Percentiles rank a stretch among this genome's conserved stretches.
Conservation (phyloP, 176 grass and related monocot species). For the Oryza brachyantha region DNA sequence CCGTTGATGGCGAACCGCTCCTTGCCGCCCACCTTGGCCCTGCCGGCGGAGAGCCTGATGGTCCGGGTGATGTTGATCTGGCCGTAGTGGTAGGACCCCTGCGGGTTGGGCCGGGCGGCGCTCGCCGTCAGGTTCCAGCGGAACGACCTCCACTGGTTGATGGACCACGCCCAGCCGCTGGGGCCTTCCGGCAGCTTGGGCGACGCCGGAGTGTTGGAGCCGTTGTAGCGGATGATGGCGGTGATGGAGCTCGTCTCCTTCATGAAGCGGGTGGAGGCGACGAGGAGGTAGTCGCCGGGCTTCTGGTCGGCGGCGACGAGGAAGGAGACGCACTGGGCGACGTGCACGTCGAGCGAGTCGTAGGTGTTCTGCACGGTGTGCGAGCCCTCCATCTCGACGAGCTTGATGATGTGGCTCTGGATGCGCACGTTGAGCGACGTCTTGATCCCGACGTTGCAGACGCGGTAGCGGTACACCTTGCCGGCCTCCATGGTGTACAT, state of each 20-base stretch:
- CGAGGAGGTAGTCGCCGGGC: slow-evolving; percentile 68
- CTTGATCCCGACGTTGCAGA: slow-evolving; percentile 89
- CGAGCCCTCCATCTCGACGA: slow-evolving; percentile 92
- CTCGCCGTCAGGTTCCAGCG: slow-evolving; percentile 95
- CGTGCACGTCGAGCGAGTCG: slow-evolving; percentile 70
- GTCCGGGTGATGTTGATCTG: slow-evolving; percentile 93
- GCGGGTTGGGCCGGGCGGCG: slow-evolving; percentile 90
- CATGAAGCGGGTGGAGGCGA: slow-evolving; percentile 76
- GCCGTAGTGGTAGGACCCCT: slow-evolving; percentile 98
- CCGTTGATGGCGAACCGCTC: slow-evolving; percentile 70
- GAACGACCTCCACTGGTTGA: slow-evolving; percentile 92
- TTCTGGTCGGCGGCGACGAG: slow-evolving; percentile 67
- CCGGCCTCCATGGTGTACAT: slow-evolving; percentile 68
- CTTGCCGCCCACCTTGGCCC: slow-evolving; percentile 56
- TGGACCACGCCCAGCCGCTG: slow-evolving; percentile 78
- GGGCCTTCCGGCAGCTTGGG: slow-evolving; percentile 50
- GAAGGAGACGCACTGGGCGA: slow-evolving; percentile 83
- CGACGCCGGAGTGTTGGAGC: slow-evolving; percentile 61
- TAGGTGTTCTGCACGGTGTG: slow-evolving; percentile 91
- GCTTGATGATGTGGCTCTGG: slow-evolving; percentile 59
- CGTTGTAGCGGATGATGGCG: slow-evolving; percentile 58
- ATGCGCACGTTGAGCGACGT: slow-evolving; percentile 74
- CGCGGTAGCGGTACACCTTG: slow-evolving; percentile 75
- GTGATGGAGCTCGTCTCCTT: slow-evolving; percentile 46
- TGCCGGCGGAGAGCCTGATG: slow-evolving; percentile 59